A percentile compares a stretch with the other conserved stretches of the same genome.
Conservation (phyloP, 2,329 filamentous ascomycete genomes). For the Diplocarpon rosae region DNA sequence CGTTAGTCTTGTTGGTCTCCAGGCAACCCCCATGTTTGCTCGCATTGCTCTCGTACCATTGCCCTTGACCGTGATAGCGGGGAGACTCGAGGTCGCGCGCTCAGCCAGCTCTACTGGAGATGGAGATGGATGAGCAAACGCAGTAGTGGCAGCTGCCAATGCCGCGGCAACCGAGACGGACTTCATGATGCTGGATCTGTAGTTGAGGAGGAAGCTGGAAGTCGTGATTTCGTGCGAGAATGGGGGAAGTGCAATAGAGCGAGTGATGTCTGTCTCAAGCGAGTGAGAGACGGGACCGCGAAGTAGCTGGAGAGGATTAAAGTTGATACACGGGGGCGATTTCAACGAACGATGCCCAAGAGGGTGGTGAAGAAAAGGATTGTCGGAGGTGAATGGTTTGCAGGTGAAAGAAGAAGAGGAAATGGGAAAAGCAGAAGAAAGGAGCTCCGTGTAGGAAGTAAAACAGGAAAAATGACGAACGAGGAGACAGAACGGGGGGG, state of each 20-base stretch:
- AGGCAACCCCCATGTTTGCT: background rate
- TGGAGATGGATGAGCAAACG: conserved; percentile 13
- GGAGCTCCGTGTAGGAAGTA: too few relatives aligned
- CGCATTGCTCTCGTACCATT: conserved; percentile 19
- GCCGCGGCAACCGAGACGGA: conserved; percentile 21
- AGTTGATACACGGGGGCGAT: conserved; percentile 7
- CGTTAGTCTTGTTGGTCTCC: conserved; percentile 1
- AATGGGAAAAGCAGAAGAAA: too few relatives aligned
- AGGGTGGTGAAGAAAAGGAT: background rate
- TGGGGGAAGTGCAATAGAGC: conserved; percentile 6
- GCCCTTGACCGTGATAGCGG: conserved; percentile 24
- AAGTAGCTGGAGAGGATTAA: conserved; percentile 9
- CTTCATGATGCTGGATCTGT: conserved; percentile 21
- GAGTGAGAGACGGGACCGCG: conserved; percentile 16
- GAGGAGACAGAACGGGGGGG: too few relatives aligned
- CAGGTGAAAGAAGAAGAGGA: too few relatives aligned
- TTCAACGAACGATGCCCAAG: conserved; percentile 14
- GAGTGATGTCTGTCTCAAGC: conserved; percentile 13
- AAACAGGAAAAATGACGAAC: too few relatives aligned
- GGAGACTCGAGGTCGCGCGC: conserved; percentile 16
- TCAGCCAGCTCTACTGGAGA: conserved; percentile 13
- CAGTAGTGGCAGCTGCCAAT: conserved; percentile 20
- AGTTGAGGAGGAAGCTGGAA: background rate
- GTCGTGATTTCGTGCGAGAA: background rate
- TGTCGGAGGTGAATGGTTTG: too few relatives aligned